These are phyloP conservation scores for Orbilia quercus DNA, from an alignment of 2,329 filamentous ascomycete species.

Conservation along the genomic window DNA sequence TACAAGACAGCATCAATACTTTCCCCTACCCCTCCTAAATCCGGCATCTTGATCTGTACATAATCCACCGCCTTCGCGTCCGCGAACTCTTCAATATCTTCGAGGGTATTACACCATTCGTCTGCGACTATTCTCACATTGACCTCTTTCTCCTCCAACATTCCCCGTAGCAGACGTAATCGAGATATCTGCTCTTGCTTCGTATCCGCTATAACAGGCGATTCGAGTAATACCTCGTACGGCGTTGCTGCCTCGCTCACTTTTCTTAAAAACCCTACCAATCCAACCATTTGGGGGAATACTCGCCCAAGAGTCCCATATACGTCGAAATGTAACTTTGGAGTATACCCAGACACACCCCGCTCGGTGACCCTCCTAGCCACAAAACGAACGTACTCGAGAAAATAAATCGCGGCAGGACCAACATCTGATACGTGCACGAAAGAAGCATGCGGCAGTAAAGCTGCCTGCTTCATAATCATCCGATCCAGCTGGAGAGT, in stretches of 20 bases:
- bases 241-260: slow-evolving; percentile 45
- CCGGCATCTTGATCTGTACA: slow-evolving; percentile 58
- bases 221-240: slow-evolving; percentile 57
- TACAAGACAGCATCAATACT: slow-evolving; percentile 58
- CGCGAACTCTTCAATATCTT: slow-evolving; percentile 57
- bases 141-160: slow-evolving; percentile 16
- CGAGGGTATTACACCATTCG: slow-evolving; percentile 58
- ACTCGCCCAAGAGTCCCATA: slow-evolving; percentile 57
- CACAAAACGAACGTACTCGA: slow-evolving; percentile 54
- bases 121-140: slow-evolving; percentile 53
- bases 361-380: slow-evolving; percentile 45
- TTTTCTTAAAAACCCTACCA: slow-evolving; percentile 40
- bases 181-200: slow-evolving; percentile 54
- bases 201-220: slow-evolving; percentile 54
- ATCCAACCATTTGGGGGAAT: slow-evolving; percentile 23
- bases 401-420: slow-evolving; percentile 21
- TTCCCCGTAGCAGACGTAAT: slow-evolving; percentile 21
- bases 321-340: slow-evolving; percentile 57
- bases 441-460: slow-evolving; percentile 58
- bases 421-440: slow-evolving; percentile 56
- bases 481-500: slow-evolving; percentile 56
- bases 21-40: slow-evolving; percentile 55
- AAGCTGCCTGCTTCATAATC: slow-evolving; percentile 57
- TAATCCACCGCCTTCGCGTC: slow-evolving; percentile 56
- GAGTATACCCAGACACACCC: slow-evolving; percentile 41